Base-by-base conservation (phyloP, 1,284 basidiomycete species). In the Ceratobasidium sp. region DNA sequence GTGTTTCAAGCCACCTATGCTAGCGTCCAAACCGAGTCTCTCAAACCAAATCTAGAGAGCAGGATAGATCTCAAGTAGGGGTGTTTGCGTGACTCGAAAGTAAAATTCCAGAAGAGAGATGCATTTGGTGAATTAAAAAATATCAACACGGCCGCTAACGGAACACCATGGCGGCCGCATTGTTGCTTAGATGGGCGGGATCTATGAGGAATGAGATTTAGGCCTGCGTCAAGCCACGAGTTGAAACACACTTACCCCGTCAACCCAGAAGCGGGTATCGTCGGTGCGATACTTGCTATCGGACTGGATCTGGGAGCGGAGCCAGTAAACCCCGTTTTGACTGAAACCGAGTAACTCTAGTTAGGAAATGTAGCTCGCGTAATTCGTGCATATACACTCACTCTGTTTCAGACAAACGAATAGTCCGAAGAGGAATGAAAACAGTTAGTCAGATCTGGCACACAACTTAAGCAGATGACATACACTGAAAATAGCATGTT, bases 291-390 rank as follows among this genome's bases (percentile, higher is more conserved):
- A 53, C n/a, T 53, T 53, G 50, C 50, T 53, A n/a, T 53, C 24
- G 50, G 50, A 53, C 50, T 53, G 50, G n/a, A 53, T 53, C 50
- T 53, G 50, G 19, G 50, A 53, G 50, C 50, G 50, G n/a, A 53
- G 50, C 50, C 50, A 53, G 24, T 53, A 53, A n/a, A 53, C 50
- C 19, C 50, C 50, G 24, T 53, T 53, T 53, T 53, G 50, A 24
- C 50, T 53, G n/a, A 9, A n/a, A 7, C 7, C 7, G 6, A 9
- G 6, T 7, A 53, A 9, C n/a, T n/a, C 6, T 53, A 7, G 24
- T 17, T 24, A 53, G n/a, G 19, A 17, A 6, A 7, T 7, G 24
- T 6, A 53, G 50, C 45, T 47, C 45, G 19, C n/a, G n/a, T n/a
- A n/a, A n/a, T n/a, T 9, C 45, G 19, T 9, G 9, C 9, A 47